Base-by-base conservation (phyloP, 257 asterid species). In the Voacanga thouarsii region DNA sequence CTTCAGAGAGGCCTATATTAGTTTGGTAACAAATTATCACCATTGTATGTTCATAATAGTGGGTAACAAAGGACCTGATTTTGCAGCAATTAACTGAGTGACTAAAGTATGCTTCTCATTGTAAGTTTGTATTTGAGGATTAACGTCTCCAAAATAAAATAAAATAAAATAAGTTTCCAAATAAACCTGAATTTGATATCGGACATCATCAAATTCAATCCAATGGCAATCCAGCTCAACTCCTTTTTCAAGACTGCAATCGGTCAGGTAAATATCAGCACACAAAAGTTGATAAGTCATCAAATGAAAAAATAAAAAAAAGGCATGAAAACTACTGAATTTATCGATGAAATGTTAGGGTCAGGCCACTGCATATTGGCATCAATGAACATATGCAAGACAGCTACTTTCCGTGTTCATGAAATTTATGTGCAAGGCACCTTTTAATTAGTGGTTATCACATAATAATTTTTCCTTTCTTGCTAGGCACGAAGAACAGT, bases 101-200 rank as follows among this genome's bases (percentile, higher is more conserved):
- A 75, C 68, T 23, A 9, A n/a, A 50, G 49, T 33, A 49, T 12
- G n/a, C 12, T 78, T 60, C 50, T 19, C 7, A 9, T 43, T 7
- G 24, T 61, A 8, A 45, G 9, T 28, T 76, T 57, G 53, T 24
- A 47, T 67, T 6, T 16, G 30, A 23, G 6, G 3, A 41, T 53
- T 21, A 37, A 41, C 28, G 1, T 33, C 26, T 11, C 56, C 44
- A 45, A 12, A 45, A 63, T 11, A 10, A 30, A 15, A 26, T 7
- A n/a, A n/a, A n/a, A n/a, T 19, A 76, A 6, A 67, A 18, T 26
- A 28, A 16, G 15, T 18, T 68, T 57, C 55, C 21, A 67, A 63
- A 21, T 66, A 86, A 83, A 94, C 99, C 99, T 90, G 99, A 84
- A 89, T 84, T 80, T 92, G 99, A 86, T 89, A 94, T 69, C 98